Conservation (phyloP, 352 stramenopile genomes). For the Ophiocytium majus region DNA sequence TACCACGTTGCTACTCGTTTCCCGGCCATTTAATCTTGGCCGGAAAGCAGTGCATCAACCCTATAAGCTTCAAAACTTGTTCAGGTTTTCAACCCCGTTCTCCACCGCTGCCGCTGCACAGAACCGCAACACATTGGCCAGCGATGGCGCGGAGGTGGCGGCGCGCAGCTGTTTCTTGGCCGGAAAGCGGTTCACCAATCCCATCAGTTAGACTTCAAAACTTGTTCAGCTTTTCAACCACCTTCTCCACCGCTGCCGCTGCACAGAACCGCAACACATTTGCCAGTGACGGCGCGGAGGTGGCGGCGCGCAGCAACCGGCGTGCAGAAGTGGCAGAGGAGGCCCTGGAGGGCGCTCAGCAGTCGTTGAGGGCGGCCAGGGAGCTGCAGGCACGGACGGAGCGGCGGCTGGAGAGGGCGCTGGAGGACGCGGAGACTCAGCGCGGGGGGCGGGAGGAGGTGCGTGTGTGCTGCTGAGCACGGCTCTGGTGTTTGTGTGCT, state of each 20-base stretch:
- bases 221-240: too few relatives aligned
- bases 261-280: not conserved
- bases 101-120: too few relatives aligned
- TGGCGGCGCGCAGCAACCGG: not conserved
- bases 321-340: not conserved
- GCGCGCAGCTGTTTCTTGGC: too few relatives aligned
- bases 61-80: too few relatives aligned
- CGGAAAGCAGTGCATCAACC: too few relatives aligned
- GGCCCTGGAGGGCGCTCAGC: not conserved
- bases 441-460: not conserved
- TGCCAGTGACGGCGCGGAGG: not conserved
- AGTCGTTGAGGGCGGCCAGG: not conserved
- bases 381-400: not conserved
- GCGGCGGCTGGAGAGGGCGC: not conserved
- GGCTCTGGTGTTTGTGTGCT: too few relatives aligned
- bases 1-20: too few relatives aligned
- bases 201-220: too few relatives aligned
- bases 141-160: not conserved
- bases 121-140: not conserved
- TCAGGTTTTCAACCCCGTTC: too few relatives aligned
- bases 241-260: too few relatives aligned
- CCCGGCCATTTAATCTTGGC: too few relatives aligned
- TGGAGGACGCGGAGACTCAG: not conserved
- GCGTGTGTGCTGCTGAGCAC: not conserved
- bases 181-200: too few relatives aligned